Evolutionary conservation across 208 protist species (phyloP), one percentile per base, ranked within the genome.

Genomic region (Leishmania mexicana): DNA sequence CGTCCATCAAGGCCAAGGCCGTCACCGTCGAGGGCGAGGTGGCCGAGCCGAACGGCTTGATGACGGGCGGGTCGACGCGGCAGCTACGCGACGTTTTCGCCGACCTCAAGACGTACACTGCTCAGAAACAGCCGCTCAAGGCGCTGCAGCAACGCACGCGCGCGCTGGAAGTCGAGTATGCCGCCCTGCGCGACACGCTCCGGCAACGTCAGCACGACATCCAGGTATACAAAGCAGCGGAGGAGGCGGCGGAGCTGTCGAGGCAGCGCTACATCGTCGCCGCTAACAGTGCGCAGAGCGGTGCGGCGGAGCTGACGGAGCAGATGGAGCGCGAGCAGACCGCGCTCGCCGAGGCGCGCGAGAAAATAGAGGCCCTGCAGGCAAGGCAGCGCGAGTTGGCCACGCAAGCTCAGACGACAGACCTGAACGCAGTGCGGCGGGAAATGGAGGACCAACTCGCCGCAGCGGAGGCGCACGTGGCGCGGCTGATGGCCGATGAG

Each of bases 21-120:
- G 99, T 99, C n/a, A 99, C 99, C 3, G 79, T 99, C 8, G 98
- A 99, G 3, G 99, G 99, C 49, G 99, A 99, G 76, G 87, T 99
- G 40, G 99, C 98, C 74, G 98, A 99, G 88, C 99, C 99, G 19
- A 85, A 85, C 31, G 99, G 99, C 49, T 98, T 99, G 31, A 91
- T 99, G 38, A 99, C 99, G 11, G 99, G 99, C 80, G 98, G 98
- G 21, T 92, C 97, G n/a, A 94, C 87, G 49, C 80, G 81, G 57
- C 87, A 92, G 68, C 81, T 97, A 53, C 93, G 88, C 21, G 87
- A 98, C 81, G 78, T 95, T 42, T 95, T 97, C 71, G 87, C 85
- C 7, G 91, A 96, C 76, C 88, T 95, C 60, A 78, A 77, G 49
- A 82, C 85, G 2, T 90, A 96, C 64, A 54, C 81, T 2, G 58